Evolutionary conservation across 2,329 filamentous ascomycete genomes (phyloP).

Genomic region (Fusarium lyarnte): DNA sequence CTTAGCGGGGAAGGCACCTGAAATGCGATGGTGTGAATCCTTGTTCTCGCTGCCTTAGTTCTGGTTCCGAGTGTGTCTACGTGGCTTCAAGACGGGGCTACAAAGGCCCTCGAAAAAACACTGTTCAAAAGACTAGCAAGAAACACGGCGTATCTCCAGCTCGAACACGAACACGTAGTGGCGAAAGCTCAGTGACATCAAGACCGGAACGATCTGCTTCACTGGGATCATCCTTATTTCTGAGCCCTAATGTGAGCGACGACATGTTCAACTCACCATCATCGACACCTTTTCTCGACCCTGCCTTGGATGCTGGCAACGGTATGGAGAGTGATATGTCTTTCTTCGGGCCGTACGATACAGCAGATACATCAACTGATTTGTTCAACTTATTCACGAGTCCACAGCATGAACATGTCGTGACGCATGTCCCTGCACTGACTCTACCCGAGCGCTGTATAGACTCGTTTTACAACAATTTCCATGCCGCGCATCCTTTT

Average conservation of each 20-base stretch:
- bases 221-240: constrained; percentile 7
- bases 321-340: constrained; percentile 16
- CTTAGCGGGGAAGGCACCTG: constrained; percentile 71
- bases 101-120: constrained; percentile 63
- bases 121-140: constrained; percentile 59
- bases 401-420: constrained; percentile 23
- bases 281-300: constrained; percentile 25
- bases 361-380: constrained; percentile 40
- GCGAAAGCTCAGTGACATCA: constrained; percentile 52
- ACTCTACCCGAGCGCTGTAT: constrained; percentile 63
- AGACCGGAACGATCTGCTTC: constrained; percentile 46
- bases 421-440: constrained; percentile 36
- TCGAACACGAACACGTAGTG: constrained; percentile 21
- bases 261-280: constrained; percentile 32
- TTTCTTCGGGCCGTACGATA: constrained; percentile 23
- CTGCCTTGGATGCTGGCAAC: neutral
- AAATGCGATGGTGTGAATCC: constrained; percentile 79
- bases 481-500: constrained; percentile 67
- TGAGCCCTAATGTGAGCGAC: constrained; percentile 25
- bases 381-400: constrained; percentile 27
- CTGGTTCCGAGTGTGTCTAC: constrained; percentile 72
- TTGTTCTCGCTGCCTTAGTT: constrained; percentile 72
- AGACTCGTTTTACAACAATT: constrained; percentile 67
- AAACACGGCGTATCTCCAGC: constrained; percentile 57
- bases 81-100: constrained; percentile 79